phyloP scores from a whole-genome alignment of 495 filamentous ascomycete species.

The Filosporella fistucella region DNA sequence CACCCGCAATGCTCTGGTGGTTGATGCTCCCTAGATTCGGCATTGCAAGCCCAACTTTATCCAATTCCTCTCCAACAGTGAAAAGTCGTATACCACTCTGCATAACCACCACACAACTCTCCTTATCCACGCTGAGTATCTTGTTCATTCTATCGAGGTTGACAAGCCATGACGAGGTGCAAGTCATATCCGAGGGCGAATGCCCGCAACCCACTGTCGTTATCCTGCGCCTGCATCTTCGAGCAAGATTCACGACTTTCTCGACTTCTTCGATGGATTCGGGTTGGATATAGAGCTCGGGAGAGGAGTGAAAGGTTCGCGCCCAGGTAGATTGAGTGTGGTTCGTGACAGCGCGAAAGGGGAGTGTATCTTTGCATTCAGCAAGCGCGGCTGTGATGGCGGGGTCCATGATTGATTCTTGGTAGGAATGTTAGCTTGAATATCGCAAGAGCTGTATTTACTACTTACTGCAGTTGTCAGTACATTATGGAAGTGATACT shows the following conservation, averaged over 20 bases:
- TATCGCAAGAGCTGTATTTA: neutral
- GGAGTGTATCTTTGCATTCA: conserved; percentile 38
- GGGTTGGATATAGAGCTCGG: conserved; percentile 86
- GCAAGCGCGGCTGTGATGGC: conserved; percentile 28
- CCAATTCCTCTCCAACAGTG: conserved; percentile 63
- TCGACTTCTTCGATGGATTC: conserved; percentile 73
- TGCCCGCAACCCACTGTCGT: conserved; percentile 81
- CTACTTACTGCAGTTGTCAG: neutral
- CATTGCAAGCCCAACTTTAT: conserved; percentile 70
- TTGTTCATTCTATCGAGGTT: conserved; percentile 82
- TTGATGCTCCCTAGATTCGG: conserved; percentile 92
- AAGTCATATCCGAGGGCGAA: conserved; percentile 89
- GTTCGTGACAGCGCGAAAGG: conserved; percentile 68
- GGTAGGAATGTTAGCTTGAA: neutral
- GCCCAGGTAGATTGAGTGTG: conserved; percentile 96
- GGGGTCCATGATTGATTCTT: conserved; percentile 25
- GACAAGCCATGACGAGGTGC: conserved; percentile 90
- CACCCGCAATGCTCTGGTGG: conserved; percentile 87
- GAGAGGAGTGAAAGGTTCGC: conserved; percentile 78
- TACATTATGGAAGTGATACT: neutral
- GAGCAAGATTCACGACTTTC: conserved; percentile 76
- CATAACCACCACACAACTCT: conserved; percentile 63
- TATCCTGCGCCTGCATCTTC: conserved; percentile 72
- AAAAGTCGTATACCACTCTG: conserved; percentile 81
- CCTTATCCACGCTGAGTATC: conserved; percentile 61